Conservation (phyloP, 129 eudicot genomes). For the Tagetes patula region DNA sequence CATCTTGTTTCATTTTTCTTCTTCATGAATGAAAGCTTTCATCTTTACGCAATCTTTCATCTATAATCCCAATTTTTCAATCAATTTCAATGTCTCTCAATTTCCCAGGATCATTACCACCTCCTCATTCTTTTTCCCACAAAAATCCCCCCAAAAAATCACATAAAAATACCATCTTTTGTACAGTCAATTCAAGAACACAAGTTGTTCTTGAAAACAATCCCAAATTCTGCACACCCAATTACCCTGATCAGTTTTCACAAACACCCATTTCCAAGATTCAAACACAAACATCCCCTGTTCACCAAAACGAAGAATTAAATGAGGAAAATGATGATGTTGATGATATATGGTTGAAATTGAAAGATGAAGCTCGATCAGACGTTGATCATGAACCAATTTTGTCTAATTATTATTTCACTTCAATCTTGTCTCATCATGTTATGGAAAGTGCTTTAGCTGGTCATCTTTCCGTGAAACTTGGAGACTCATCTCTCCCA, state of each 20-base stretch:
- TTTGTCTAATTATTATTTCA: slow-evolving; percentile 55
- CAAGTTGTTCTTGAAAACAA: slow-evolving; percentile 19
- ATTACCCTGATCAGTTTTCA: slow-evolving; percentile 46
- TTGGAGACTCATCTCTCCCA: slow-evolving; percentile 33
- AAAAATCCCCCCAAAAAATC: slow-evolving; percentile 9
- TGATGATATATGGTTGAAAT: slow-evolving; percentile 58
- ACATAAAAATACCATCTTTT: slow-evolving; percentile 38
- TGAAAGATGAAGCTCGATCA: slow-evolving; percentile 61
- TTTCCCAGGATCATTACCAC: slow-evolving; percentile 21
- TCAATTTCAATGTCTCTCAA: slow-evolving; percentile 35
- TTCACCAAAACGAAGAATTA: not conserved
- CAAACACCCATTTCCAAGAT: slow-evolving; percentile 46
- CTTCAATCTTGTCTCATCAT: slow-evolving; percentile 41
- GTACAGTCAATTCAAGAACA: slow-evolving; percentile 46
- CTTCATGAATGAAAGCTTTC: slow-evolving; percentile 37
- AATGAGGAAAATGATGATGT: slow-evolving; percentile 7
- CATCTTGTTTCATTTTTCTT: not conserved
- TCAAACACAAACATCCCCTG: slow-evolving; percentile 20
- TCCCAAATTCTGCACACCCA: slow-evolving; percentile 40
- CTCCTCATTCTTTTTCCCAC: slow-evolving; percentile 17
- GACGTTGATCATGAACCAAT: slow-evolving; percentile 75
- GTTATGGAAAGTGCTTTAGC: slow-evolving; percentile 47
- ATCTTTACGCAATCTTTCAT: slow-evolving; percentile 6
- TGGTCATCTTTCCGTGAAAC: slow-evolving; percentile 40
- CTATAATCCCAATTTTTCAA: slow-evolving; percentile 10